phyloP scores from a whole-genome alignment of 164 flowering plant species.

The Berberis thunbergii region DNA sequence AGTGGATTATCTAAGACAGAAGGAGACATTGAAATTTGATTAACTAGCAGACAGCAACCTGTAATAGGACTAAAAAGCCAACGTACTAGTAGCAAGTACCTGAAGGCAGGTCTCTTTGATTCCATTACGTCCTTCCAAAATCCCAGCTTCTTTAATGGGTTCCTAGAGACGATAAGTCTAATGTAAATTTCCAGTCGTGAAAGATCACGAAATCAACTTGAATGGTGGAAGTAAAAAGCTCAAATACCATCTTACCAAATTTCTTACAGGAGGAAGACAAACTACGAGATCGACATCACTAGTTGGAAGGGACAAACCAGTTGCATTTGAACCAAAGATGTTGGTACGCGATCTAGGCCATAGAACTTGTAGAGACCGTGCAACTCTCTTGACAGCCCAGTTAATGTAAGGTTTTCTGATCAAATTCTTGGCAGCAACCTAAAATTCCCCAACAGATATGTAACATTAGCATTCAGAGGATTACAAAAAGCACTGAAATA shows the following conservation, averaged over 20 bases:
- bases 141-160: conserved; percentile 99
- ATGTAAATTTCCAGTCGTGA: not conserved
- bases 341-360: conserved; percentile 96
- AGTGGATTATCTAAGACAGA: not conserved
- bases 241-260: conserved; percentile 51
- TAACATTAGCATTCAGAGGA: conserved; percentile 9
- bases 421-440: conserved; percentile 85
- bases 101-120: conserved; percentile 98
- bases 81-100: conserved; percentile 29
- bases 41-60: not conserved
- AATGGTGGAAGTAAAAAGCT: conserved; percentile 1
- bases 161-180: conserved; percentile 36
- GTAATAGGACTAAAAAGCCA: no score
- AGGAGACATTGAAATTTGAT: not conserved
- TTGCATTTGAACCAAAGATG: conserved; percentile 88
- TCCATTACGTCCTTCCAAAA: conserved; percentile 96
- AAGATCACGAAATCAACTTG: not conserved
- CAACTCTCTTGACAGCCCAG: conserved; percentile 95
- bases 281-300: conserved; percentile 99
- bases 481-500: not conserved
- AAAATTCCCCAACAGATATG: conserved; percentile 11
- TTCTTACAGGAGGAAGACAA: conserved; percentile 95
- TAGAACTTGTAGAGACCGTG: conserved; percentile 86
- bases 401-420: conserved; percentile 73
- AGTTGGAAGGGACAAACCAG: conserved; percentile 88